A percentile compares a stretch with the other conserved stretches of the same genome.
Evolutionary conservation across 106 monocot genomes (phyloP).

Genomic region (Acorus gramineus): DNA sequence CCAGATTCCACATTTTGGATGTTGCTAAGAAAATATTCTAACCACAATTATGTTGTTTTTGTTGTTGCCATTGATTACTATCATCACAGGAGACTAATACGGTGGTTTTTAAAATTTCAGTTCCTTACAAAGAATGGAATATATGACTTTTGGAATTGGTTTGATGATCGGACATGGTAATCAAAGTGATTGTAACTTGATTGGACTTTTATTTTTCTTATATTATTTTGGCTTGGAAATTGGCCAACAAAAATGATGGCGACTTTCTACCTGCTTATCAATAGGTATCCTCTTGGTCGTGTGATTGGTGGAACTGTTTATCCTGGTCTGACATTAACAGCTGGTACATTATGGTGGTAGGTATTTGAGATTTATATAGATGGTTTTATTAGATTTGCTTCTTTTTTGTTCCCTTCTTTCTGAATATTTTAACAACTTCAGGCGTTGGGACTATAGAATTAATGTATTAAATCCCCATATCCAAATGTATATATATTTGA

Average conservation of each 20-base stretch:
- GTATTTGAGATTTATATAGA: too few species aligned
- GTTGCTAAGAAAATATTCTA: too few species aligned
- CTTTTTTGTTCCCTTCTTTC: too few species aligned
- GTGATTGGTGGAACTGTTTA: too few species aligned
- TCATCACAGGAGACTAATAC: neutral
- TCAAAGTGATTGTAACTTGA: neutral
- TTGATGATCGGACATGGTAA: conserved; percentile 98
- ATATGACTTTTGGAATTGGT: conserved; percentile 99
- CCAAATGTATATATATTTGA: neutral
- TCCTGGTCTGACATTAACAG: too few species aligned
- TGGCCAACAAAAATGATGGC: too few species aligned
- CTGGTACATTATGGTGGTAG: conserved; percentile 46
- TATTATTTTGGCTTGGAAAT: too few species aligned
- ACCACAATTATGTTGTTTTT: neutral
- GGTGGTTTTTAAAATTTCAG: conserved; percentile 27
- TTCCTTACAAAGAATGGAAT: conserved; percentile 96
- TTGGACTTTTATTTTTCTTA: neutral
- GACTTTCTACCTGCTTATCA: neutral
- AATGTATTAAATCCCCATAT: too few species aligned
- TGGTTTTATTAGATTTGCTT: too few species aligned
- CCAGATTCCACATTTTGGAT: too few species aligned
- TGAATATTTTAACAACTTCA: neutral
- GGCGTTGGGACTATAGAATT: too few species aligned
- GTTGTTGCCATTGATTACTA: too few species aligned
- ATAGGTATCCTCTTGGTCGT: conserved; percentile 1